Evolutionary conservation across 345 rosid species (phyloP), one percentile per base, ranked within the genome.

Genomic region (Citrus hindsii): DNA sequence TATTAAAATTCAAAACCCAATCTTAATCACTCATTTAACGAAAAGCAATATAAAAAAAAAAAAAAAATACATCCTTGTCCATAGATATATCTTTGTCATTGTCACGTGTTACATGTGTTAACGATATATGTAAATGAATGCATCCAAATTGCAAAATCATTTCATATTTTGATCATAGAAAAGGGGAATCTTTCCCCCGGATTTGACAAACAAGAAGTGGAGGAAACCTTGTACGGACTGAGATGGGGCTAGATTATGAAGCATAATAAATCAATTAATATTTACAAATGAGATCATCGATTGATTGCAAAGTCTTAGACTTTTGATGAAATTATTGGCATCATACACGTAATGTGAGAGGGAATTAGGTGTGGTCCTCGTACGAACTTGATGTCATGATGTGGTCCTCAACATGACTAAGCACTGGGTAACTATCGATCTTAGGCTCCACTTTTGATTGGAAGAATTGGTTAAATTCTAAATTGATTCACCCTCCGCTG

Each of bases 391-490:
- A 6, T 24, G 63, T 71, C 13, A 10, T 21, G 38, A 3, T 24
- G 63, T 71, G 75, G 75, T 72, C 75, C 75, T 10, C 18, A 7
- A 18, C 22, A 73, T 73, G 59, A 56, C 55, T 72, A 63, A 74
- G 64, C 67, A 42, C 21, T 1, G 6, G 73, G 73, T 42, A 24
- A 46, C 22, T 2, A 7, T 61, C 67, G 35, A 74, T 25, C 65
- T 71, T 56, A 35, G 46, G 4, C 19, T 55, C 7, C 37, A 21
- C 4, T 21, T 56, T 3, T 56, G 48, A 56, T 55, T n/a, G n/a
- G 25, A 28, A 30, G 24, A 64, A 30, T 22, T 56, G 22, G 7
- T 40, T 46, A 32, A 40, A 24, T 37, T 14, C 27, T 12, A 3
- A 46, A 46, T 46, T 46, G 51, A 12, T 3, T 46, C 51, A 3